Base-by-base conservation (phyloP, 2,329 filamentous ascomycete genomes). In the Ophiostoma fasciatum region DNA sequence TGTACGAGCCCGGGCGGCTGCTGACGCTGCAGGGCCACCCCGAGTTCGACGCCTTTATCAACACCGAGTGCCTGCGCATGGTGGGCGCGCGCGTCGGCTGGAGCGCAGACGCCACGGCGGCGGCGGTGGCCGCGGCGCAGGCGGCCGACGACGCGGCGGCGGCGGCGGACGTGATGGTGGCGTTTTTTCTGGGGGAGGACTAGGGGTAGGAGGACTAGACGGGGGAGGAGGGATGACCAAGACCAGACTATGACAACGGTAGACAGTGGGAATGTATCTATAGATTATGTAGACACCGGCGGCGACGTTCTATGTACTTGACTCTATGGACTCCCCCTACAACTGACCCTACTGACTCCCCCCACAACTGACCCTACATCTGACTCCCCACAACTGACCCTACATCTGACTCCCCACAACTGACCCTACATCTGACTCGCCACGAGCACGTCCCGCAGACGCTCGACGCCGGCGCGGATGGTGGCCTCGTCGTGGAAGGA, bases 401-500 rank as follows among this genome's bases (percentile, higher is more conserved):
- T n/a, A n/a, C n/a, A n/a, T n/a, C n/a, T n/a, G n/a, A n/a, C n/a
- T n/a, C n/a, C n/a, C n/a, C n/a, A n/a, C n/a, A n/a, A n/a, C n/a
- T n/a, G n/a, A n/a, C n/a, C n/a, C n/a, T n/a, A n/a, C n/a, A n/a
- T n/a, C n/a, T n/a, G n/a, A n/a, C 15, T 31, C 13, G 21, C 28
- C 11, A 31, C 12, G 9, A 39, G 30, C 4, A 39, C 23, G 21
- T 39, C 33, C 11, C 33, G 23, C 19, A 78, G 54, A 41, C 72
- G 61, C 45, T 60, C 51, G 20, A 78, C 61, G 1, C 73, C 74
- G 46, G 75, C 68, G 2, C 48, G 57, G 23, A 79, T 54, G 28
- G 59, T 53, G 7, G 59, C 54, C 44, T 68, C 64, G 19, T 69
- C 62, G 48, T 74, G 71, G 65, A 69, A 75, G 11, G 66, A 61